phyloP scores from a whole-genome alignment of 2,329 filamentous ascomycete genomes.

The Clonostachys solani region DNA sequence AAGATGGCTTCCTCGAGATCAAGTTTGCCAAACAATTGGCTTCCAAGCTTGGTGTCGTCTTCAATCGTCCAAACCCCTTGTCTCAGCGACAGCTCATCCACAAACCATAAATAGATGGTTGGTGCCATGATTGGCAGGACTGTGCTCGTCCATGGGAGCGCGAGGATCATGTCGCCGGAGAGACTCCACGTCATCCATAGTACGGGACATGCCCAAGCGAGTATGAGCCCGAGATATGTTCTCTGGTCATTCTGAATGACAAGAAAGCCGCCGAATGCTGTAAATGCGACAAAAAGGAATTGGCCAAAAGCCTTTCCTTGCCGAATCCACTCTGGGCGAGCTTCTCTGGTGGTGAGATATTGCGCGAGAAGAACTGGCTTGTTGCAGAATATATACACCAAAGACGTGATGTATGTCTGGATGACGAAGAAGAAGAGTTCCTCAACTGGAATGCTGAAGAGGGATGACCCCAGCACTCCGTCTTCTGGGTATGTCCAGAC shows the following conservation, averaged over 20 bases:
- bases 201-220: constrained; percentile 66
- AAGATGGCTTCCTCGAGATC: constrained; percentile 74
- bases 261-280: constrained; percentile 37
- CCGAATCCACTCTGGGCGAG: constrained; percentile 13
- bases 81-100: constrained; percentile 64
- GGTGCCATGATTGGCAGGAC: constrained; percentile 56
- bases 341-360: constrained; percentile 26
- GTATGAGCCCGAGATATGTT: constrained; percentile 67
- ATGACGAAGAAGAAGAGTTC: constrained; percentile 76
- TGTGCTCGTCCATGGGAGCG: constrained; percentile 53
- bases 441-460: constrained; percentile 64
- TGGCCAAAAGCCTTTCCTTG: constrained; percentile 41
- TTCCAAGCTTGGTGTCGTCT: constrained; percentile 60
- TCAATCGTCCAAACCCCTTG: constrained; percentile 71
- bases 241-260: constrained; percentile 40
- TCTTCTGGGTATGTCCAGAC: constrained; percentile 70
- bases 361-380: constrained; percentile 54
- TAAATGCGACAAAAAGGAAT: constrained; percentile 33
- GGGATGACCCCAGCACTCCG: constrained; percentile 57
- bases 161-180: constrained; percentile 59
- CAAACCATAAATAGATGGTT: constrained; percentile 67
- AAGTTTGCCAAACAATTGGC: constrained; percentile 58
- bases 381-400: constrained; percentile 64
- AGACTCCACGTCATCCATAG: constrained; percentile 59
- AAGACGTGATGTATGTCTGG: constrained; percentile 68